Evolutionary conservation across 176 grass and related monocot species (phyloP), one percentile per base, ranked within the genome.

Genomic region (Olyra latifolia): DNA sequence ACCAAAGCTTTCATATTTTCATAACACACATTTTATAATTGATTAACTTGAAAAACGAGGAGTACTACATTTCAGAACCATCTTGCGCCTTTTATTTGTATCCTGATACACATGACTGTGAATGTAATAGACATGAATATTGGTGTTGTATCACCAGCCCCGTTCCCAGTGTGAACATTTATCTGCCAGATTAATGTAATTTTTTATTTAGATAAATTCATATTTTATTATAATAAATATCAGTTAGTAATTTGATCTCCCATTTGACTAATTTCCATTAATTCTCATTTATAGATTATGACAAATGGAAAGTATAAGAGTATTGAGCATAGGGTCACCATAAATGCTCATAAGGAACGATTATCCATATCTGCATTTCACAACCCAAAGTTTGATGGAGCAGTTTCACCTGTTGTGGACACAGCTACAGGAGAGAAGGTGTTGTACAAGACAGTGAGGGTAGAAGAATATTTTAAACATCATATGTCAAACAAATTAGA

Each of bases 241-340:
- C 27, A 62, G 3, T 14, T 56, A 47, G 8, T 15, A 62, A 5
- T 29, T 76, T 48, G 16, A 77, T n/a, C 10, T 35, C 32, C 0
- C 32, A 28, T 64, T 62, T 23, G 0, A 30, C 20, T 61, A 11
- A 41, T 62, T 49, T 16, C 7, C 0, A 41, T 63, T 71, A 22
- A 8, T 83, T 54, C 16, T 27, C 66, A 0, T 7, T 46, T 46
- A 1, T 4, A 91, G 85, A 88, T 91, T 28, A 73, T 88, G 60
- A 78, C 72, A 0, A 91, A 91, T 30, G 89, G 89, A 12, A 77
- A 44, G 10, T 91, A 85, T 12, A 88, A 73, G 57, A 91, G 89
- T 39, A 69, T 88, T 38, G 89, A 91, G 35, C 89, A 91, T 8
- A 88, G 82, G 44, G 85, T 81, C 27, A 83, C 70, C 13, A 61